Evolutionary conservation across 129 eudicot genomes (phyloP).

Genomic region (Artemisia annua): DNA sequence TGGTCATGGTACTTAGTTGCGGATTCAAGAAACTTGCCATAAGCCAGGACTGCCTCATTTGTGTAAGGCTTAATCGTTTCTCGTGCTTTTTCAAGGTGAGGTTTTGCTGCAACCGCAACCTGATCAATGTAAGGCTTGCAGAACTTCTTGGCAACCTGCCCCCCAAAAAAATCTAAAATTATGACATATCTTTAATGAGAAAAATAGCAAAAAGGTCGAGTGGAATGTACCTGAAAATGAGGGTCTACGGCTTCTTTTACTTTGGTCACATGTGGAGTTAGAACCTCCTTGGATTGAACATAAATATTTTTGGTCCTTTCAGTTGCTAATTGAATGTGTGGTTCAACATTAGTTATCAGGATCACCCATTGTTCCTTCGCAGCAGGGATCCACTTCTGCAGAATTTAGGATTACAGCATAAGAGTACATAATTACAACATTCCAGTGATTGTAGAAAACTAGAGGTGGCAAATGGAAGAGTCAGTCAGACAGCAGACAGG

Average conservation of each 20-base stretch:
- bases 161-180: conserved; percentile 19
- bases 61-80: conserved; percentile 62
- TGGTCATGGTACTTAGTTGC: conserved; percentile 63
- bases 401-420: conserved; percentile 10
- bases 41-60: conserved; percentile 40
- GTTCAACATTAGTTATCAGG: conserved; percentile 40
- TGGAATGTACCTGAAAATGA: conserved; percentile 53
- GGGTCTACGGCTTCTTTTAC: conserved; percentile 50
- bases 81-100: conserved; percentile 62
- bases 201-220: conserved; percentile 11
- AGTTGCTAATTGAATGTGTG: conserved; percentile 43
- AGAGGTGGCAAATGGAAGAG: not conserved
- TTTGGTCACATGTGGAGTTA: conserved; percentile 58
- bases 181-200: conserved; percentile 13
- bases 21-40: conserved; percentile 55
- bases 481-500: too few relatives aligned
- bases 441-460: not conserved
- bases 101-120: conserved; percentile 58
- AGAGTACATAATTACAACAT: conserved; percentile 3
- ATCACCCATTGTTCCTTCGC: conserved; percentile 49
- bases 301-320: conserved; percentile 43
- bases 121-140: conserved; percentile 74
- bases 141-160: conserved; percentile 64
- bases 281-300: conserved; percentile 45
- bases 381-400: conserved; percentile 61